A percentile compares a stretch with the other conserved stretches of the same genome.
phyloP scores from a whole-genome alignment of 768 basidiomycete species.

The Tricholoma sp. region DNA sequence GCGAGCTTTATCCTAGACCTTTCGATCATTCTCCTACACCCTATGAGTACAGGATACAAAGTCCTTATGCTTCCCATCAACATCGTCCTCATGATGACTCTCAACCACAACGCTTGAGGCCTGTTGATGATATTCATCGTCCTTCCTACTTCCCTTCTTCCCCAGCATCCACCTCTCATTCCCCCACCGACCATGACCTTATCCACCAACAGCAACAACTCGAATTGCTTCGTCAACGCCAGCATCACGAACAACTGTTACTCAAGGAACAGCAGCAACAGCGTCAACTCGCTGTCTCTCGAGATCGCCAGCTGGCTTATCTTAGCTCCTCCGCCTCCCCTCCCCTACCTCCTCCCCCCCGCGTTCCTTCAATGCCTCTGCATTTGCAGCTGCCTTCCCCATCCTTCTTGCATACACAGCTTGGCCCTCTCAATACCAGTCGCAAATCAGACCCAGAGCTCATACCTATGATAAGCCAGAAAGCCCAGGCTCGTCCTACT shows the following conservation, averaged over 20 bases:
- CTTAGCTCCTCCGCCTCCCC: slow-evolving; percentile 5
- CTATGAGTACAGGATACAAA: slow-evolving; percentile 3
- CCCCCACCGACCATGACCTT: slow-evolving; percentile 12
- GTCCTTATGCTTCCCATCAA: slow-evolving; percentile 8
- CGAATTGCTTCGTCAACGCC: slow-evolving; percentile 19
- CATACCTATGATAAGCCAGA: background rate
- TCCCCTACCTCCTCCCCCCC: slow-evolving; percentile 5
- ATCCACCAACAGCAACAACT: slow-evolving; percentile 19
- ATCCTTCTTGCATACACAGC: slow-evolving; percentile 10
- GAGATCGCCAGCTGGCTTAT: slow-evolving; percentile 18
- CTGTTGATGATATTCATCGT: slow-evolving; percentile 11
- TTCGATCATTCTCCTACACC: slow-evolving; percentile 7
- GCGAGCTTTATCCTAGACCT: slow-evolving; percentile 5
- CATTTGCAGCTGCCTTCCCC: slow-evolving; percentile 11
- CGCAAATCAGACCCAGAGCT: slow-evolving; percentile 14
- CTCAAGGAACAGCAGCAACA: slow-evolving; percentile 20
- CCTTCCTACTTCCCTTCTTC: slow-evolving; percentile 10
- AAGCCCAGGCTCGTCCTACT: background rate
- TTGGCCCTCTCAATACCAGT: slow-evolving; percentile 1
- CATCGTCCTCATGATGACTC: slow-evolving; percentile 10
- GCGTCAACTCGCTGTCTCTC: slow-evolving; percentile 12
- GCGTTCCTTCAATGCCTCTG: slow-evolving; percentile 8
- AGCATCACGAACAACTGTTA: slow-evolving; percentile 20
- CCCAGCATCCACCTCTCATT: slow-evolving; percentile 4
- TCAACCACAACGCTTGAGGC: background rate